These are phyloP conservation scores for Fagus sylvatica DNA, from an alignment of 306 rosid species.

Conservation along the genomic window DNA sequence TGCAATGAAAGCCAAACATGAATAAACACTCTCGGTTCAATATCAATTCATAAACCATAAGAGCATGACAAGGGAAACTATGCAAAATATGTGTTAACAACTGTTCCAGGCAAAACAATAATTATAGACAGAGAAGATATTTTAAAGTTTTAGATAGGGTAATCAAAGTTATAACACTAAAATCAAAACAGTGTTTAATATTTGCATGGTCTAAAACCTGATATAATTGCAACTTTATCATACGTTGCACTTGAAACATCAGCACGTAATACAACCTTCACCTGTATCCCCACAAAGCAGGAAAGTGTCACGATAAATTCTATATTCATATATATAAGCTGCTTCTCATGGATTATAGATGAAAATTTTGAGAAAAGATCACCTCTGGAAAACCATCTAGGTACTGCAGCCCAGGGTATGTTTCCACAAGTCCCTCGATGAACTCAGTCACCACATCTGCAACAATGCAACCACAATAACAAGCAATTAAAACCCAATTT, in stretches of 20 bases:
- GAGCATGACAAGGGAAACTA: background rate
- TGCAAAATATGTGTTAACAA: background rate
- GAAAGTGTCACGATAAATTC: constrained; percentile 2
- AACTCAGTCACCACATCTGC: constrained; percentile 92
- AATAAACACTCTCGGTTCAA: background rate
- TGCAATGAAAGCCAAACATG: background rate
- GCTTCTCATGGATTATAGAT: background rate
- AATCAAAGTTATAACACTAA: background rate
- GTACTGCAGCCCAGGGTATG: constrained; percentile 86
- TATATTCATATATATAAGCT: background rate
- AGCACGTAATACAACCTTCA: constrained; percentile 90
- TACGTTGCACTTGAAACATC: constrained; percentile 73
- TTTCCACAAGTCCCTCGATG: constrained; percentile 95
- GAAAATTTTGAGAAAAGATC: background rate
- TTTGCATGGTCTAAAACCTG: constrained; percentile 49
- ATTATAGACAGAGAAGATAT: background rate
- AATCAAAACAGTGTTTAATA: background rate
- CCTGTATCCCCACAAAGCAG: constrained; percentile 45
- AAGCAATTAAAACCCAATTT: constrained; percentile 11
- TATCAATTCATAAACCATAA: background rate
- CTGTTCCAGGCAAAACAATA: background rate
- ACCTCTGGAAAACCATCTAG: constrained; percentile 95
- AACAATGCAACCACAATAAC: constrained; percentile 33
- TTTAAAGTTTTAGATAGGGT: background rate
- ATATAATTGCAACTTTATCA: constrained; percentile 86